Base-by-base conservation (phyloP, 208 protist species). In the Phytomonas serpens region DNA sequence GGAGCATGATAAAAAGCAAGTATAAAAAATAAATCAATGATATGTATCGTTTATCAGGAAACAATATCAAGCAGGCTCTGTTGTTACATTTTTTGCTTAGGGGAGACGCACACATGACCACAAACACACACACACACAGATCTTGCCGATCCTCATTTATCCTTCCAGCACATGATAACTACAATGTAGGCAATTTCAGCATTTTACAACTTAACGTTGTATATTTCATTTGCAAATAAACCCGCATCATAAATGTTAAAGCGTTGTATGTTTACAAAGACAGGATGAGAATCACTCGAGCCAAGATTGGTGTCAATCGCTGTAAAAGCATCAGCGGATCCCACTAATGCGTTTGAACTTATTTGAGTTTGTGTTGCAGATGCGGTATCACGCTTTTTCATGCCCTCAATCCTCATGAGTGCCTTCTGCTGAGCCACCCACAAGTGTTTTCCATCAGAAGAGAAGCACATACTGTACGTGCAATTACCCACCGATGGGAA, bases 141-240 rank as follows among this genome's bases (percentile, higher is more conserved):
- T 11, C 9, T 27, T 57, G 47, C 27, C 6, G 23, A 57, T 4
- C 4, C 19, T 19, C 4, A 10, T 27, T 57, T 57, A 6, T 57
- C 4, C 23, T 57, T 57, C 11, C 6, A 6, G 7, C 47, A 27
- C 47, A 57, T 27, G 16, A 57, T 23, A 27, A 57, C 19, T 57
- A 19, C 47, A 27, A 27, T 19, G 19, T 27, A 16, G 19, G 47
- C 23, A 57, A 57, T 27, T 14, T 47, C 40, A 57, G 27, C 6
- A 57, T 57, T 57, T 57, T 57, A 57, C 16, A 27, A 27, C 19
- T 27, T 57, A 7, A 57, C 47, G 7, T 57, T 57, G 47, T 57
- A 57, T 57, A 57, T 57, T 57, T 57, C 47, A 57, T 27, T 57
- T 57, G 47, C 47, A 57, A 57, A 57, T 57, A 57, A 27, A 57